These are phyloP conservation scores for Cryphonectria parasitica DNA, from an alignment of 2,329 filamentous ascomycete species.

Conservation along the genomic window DNA sequence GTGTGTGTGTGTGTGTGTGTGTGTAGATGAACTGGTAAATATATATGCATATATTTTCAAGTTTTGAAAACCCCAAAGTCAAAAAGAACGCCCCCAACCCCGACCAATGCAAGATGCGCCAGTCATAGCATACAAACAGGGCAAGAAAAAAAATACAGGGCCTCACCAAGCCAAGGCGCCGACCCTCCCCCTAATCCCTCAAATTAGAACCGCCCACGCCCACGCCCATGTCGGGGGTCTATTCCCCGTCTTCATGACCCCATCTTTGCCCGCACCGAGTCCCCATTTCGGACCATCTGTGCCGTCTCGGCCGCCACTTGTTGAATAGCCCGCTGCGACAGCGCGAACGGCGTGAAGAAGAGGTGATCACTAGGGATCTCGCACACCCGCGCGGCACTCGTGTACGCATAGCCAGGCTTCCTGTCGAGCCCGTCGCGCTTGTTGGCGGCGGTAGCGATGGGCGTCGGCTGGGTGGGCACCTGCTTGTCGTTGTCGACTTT, in stretches of 20 bases:
- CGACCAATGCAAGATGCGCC: constrained; percentile 4
- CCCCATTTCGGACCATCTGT: constrained; percentile 26
- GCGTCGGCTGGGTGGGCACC: constrained; percentile 29
- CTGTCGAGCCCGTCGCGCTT: neutral
- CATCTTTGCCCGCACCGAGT: constrained; percentile 25
- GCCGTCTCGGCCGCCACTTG: constrained; percentile 24
- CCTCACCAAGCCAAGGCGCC: neutral
- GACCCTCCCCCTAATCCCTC: neutral
- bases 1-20: neutral
- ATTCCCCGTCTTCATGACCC: neutral
- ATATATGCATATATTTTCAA: neutral
- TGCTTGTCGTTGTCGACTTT: constrained; percentile 27
- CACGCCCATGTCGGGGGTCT: neutral
- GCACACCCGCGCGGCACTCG: constrained; percentile 40
- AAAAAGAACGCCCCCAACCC: neutral
- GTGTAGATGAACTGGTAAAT: neutral
- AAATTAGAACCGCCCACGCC: too few relatives aligned
- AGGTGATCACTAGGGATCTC: constrained; percentile 50
- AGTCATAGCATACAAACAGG: neutral
- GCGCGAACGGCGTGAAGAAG: constrained; percentile 56
- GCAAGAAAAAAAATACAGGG: neutral
- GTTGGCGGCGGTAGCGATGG: neutral
- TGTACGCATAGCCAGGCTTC: constrained; percentile 6
- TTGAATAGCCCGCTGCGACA: constrained; percentile 44
- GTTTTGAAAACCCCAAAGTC: neutral